Evolutionary conservation across 441 rosid genomes (phyloP), one percentile per base, ranked within the genome.

Genomic region (Raphanus hybrid): DNA sequence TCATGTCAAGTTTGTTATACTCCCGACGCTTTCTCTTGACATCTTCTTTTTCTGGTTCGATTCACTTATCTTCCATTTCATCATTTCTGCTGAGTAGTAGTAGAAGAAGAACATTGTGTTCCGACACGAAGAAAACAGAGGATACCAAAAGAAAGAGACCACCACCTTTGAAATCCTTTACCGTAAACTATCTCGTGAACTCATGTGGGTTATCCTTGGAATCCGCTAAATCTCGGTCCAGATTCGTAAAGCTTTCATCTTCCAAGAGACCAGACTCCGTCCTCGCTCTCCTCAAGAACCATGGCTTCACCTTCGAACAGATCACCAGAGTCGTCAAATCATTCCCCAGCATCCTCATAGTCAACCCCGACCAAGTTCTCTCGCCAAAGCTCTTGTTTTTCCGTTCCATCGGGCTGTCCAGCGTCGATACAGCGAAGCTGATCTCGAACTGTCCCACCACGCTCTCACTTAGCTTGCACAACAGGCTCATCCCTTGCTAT

Each of bases 191-290:
- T 41, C 84, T 78, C 18, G 64, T 70, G 74, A 75, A 78, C 2
- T 75, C 84, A 68, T 83, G 84, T 65, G 82, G 84, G 18, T 55
- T 83, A 14, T 80, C 86, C 8, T 34, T 67, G 14, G 75, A 76
- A 76, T 75, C 78, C 20, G 86, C 82, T 14, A 43, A 39, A 20
- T 64, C 60, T 0, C 71, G 50, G 32, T 69, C 82, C 6, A 83
- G 64, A 34, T 37, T 64, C 9, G 45, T 80, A 1, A 66, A 71
- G 23, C 64, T 77, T 1, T 60, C 65, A 32, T 67, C 78, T 64
- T 63, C 80, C 3, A 8, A 67, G n/a, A 74, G 61, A 69, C 78
- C 82, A 8, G 82, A 82, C 55, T 75, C 74, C 1, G 80, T 82
- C 4, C 78, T 82, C 72, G 39, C 65, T 3, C 27, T 84, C 15